These are phyloP conservation scores for Xylariaceae sp. DNA, from an alignment of 2,329 filamentous ascomycete species.

Conservation along the genomic window DNA sequence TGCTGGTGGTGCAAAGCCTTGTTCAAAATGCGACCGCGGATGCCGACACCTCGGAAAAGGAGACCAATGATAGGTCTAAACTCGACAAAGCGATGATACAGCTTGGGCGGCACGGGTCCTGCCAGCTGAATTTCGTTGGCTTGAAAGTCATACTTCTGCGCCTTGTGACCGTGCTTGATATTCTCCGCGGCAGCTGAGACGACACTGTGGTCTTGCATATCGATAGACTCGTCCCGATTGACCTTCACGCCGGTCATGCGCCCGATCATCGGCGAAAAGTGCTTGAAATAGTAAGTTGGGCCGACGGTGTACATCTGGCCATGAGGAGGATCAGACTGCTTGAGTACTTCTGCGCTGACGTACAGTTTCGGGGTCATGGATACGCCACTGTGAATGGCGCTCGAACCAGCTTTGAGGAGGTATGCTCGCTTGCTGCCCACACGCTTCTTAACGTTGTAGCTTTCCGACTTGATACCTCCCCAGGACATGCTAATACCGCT, in stretches of 20 bases:
- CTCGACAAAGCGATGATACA: conserved; percentile 92
- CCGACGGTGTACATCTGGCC: conserved; percentile 74
- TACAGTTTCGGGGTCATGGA: conserved; percentile 66
- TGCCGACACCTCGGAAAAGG: conserved; percentile 75
- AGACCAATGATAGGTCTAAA: conserved; percentile 84
- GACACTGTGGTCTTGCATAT: conserved; percentile 33
- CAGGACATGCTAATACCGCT: conserved; percentile 57
- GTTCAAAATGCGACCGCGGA: conserved; percentile 76
- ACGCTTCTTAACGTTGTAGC: conserved; percentile 73
- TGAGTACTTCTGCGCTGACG: conserved; percentile 73
- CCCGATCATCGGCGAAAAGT: conserved; percentile 85
- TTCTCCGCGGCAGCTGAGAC: conserved; percentile 13
- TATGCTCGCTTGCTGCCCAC: conserved; percentile 85
- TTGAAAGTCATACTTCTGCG: conserved; percentile 85
- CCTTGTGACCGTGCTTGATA: conserved; percentile 39
- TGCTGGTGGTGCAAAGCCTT: conserved; percentile 88
- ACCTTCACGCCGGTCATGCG: conserved; percentile 69
- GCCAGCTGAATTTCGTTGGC: conserved; percentile 83
- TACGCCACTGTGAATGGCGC: conserved; percentile 54
- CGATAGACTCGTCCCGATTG: conserved; percentile 52
- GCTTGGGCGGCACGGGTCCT: conserved; percentile 70
- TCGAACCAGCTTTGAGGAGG: conserved; percentile 62
- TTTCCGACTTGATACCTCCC: conserved; percentile 59
- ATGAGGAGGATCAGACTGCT: conserved; percentile 63
- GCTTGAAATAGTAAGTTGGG: conserved; percentile 69